A percentile compares a stretch with the other conserved stretches of the same genome.
phyloP scores from a whole-genome alignment of 495 filamentous ascomycete genomes.

The Durotheca rogersii region DNA sequence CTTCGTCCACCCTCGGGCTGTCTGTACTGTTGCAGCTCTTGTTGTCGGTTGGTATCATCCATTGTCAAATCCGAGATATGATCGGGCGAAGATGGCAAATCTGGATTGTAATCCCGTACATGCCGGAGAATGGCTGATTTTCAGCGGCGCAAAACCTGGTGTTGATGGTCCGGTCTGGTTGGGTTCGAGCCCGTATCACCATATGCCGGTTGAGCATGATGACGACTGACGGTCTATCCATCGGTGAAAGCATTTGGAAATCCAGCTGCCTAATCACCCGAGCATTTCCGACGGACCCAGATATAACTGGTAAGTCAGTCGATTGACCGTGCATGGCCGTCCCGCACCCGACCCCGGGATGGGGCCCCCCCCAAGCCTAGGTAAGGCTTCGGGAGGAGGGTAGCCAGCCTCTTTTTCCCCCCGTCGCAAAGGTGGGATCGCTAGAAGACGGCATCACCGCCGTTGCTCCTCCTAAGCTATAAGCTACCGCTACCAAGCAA shows the following conservation, averaged over 20 bases:
- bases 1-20: conserved; percentile 2
- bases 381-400: conserved; percentile 16
- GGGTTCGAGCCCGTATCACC: conserved; percentile 22
- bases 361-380: conserved; percentile 7
- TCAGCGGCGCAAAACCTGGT: conserved; percentile 25
- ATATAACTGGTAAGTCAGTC: too few species aligned
- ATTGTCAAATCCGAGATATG: conserved; percentile 25
- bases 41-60: conserved; percentile 13
- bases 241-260: conserved; percentile 32
- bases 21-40: conserved; percentile 20
- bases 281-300: conserved; percentile 20
- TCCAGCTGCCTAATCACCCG: conserved; percentile 25
- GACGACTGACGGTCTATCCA: conserved; percentile 9
- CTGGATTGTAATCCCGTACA: conserved; percentile 22
- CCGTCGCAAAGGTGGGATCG: too few species aligned
- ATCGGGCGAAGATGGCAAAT: conserved; percentile 27
- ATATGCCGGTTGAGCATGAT: conserved; percentile 13
- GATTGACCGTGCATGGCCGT: conserved; percentile 7
- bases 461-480: not conserved
- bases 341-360: conserved; percentile 9
- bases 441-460: conserved; percentile 15
- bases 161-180: conserved; percentile 22
- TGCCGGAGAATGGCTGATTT: conserved; percentile 24
- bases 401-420: conserved; percentile 2
- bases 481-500: too few species aligned